Evolutionary conservation across 1,139 yeast genomes (phyloP), one percentile per base, ranked within the genome.

Genomic region (Meyerozyma athensensis): DNA sequence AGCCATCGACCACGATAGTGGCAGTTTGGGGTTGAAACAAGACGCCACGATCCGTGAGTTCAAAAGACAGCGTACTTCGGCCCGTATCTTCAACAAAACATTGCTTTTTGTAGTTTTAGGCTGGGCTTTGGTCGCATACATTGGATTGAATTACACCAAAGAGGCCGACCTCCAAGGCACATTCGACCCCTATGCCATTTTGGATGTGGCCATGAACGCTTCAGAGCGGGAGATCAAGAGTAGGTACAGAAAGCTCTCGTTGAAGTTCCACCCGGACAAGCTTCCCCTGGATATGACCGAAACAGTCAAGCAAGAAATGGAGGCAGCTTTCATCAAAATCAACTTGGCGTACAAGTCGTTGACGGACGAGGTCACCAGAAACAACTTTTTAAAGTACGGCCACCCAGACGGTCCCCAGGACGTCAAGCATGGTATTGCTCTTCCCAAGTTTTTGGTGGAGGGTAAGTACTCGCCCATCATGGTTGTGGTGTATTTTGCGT

Each of bases 381-480:
- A 85, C 47, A 94, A 94, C 59, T 90, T 77, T 58, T 67, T 83
- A 54, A 81, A 78, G 52, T 92, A 82, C 54, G 99, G 99, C 34
- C 96, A 94, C 58, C 99, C 99, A 5, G 98, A 94, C 63, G 98
- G 98, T 30, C 96, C 95, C 36, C 96, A 87, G 59, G 86, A 86
- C 34, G 73, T 85, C n/a, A 68, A 83, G n/a, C 97, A 87, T 58
- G 98, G 98, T 41, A 89, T 94, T 60, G 99, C 97, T 0, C 66
- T 94, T 48, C 99, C 99, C 30, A 82, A 84, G 57, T 87, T 87
- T 62, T 72, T 94, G 49, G 87, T 94, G 31, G 96, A 87, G 49
- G 92, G 95, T 23, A 73, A 79, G 42, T 83, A 84, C 31, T 82
- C 95, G 5, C 77, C 83, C 2, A 52, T 84, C 32, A 72, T 86